Conservation (phyloP, 164 flowering plant genomes). For the Umbilicus rupestris region DNA sequence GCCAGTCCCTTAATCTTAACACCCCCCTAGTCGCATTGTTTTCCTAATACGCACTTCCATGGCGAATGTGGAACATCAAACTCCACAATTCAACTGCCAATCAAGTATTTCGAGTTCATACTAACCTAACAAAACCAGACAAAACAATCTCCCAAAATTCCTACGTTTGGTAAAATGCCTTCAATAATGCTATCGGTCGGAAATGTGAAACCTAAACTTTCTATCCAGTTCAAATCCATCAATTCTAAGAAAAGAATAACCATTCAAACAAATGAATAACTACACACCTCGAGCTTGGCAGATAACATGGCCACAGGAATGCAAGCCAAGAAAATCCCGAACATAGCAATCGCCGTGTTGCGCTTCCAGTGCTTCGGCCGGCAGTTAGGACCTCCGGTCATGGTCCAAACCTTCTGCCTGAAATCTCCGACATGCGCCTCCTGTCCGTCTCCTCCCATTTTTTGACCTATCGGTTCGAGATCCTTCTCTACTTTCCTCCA, state of each 20-base stretch:
- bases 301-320: constrained; percentile 89
- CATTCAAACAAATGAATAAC: neutral
- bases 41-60: too few relatives aligned
- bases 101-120: too few relatives aligned
- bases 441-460: constrained; percentile 21
- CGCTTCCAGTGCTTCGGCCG: constrained; percentile 88
- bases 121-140: too few relatives aligned
- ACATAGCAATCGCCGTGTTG: constrained; percentile 88
- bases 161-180: too few relatives aligned
- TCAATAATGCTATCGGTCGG: too few relatives aligned
- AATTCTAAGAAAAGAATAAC: neutral
- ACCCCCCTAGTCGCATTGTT: too few relatives aligned
- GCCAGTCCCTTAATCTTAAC: neutral
- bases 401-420: constrained; percentile 62
- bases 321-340: constrained; percentile 65
- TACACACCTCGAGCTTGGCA: constrained; percentile 79
- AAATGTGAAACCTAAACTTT: neutral
- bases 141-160: too few relatives aligned
- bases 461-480: neutral
- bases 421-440: neutral
- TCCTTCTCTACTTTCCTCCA: neutral
- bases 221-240: neutral
- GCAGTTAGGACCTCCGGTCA: constrained; percentile 86
- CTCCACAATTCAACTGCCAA: too few relatives aligned
- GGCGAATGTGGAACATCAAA: too few relatives aligned